Percentiles rank a stretch among this genome's conserved stretches.
Conservation (phyloP, 257 asterid species). For the Solanum habrochaites region DNA sequence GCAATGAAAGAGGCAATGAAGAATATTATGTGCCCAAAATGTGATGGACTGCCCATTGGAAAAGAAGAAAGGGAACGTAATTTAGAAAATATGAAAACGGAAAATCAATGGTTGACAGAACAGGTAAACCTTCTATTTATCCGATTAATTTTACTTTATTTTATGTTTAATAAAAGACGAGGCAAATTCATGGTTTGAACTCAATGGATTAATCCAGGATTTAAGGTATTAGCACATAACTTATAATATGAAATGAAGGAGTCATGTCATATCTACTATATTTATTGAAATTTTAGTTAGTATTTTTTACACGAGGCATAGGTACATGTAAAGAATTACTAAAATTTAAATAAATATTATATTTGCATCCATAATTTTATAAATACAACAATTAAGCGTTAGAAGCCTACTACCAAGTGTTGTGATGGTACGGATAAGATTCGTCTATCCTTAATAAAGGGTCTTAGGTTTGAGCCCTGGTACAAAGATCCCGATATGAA, state of each 20-base stretch:
- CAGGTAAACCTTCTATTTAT: slow-evolving; percentile 19
- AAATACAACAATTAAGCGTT: background rate
- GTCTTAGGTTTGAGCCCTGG: background rate
- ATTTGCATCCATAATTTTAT: background rate
- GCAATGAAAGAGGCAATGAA: slow-evolving; percentile 41
- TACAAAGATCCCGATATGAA: too few relatives aligned
- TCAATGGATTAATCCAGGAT: background rate
- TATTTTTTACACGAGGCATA: background rate
- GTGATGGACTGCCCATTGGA: slow-evolving; percentile 22
- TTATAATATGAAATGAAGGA: background rate
- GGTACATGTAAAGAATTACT: background rate
- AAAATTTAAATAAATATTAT: background rate
- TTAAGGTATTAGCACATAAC: too few relatives aligned
- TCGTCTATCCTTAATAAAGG: background rate
- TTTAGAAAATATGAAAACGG: slow-evolving; percentile 28
- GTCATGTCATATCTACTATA: background rate
- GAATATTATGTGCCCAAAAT: slow-evolving; percentile 25
- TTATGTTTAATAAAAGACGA: background rate
- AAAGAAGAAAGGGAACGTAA: slow-evolving; percentile 24
- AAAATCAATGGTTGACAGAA: slow-evolving; percentile 38
- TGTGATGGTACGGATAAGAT: background rate
- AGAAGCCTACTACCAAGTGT: background rate
- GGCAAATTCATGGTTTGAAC: background rate
- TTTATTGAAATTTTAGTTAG: too few relatives aligned
- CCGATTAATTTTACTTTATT: background rate